Percentiles rank a stretch among this genome's conserved stretches.
Evolutionary conservation across 441 rosid genomes (phyloP).

Genomic region (Omphalea diandra): DNA sequence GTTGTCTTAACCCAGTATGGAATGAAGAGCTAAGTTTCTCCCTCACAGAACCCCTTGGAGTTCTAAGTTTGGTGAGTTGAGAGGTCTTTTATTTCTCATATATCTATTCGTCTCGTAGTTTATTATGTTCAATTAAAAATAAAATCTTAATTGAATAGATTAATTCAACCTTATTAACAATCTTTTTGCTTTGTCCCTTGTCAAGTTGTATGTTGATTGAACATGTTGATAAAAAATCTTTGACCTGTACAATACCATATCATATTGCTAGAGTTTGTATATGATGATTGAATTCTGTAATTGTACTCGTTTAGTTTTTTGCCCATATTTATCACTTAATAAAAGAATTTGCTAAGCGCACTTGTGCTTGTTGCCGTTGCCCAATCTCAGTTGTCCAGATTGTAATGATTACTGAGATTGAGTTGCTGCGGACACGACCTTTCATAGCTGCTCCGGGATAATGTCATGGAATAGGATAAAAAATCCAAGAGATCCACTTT

Average conservation of each 20-base stretch:
- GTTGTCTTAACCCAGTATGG: slow-evolving; percentile 96
- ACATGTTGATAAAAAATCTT: not conserved
- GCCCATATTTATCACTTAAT: not conserved
- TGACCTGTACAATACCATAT: not conserved
- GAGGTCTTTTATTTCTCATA: slow-evolving; percentile 2
- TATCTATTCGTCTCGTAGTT: not conserved
- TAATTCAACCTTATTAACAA: too few relatives aligned
- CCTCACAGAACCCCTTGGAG: slow-evolving; percentile 66
- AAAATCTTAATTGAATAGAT: not conserved
- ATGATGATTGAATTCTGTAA: not conserved
- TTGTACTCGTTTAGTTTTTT: not conserved
- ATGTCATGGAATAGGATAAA: too few relatives aligned
- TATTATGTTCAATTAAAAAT: not conserved
- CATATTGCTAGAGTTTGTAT: not conserved
- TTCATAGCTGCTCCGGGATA: not conserved
- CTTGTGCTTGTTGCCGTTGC: not conserved
- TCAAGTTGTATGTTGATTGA: not conserved
- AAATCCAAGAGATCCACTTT: not conserved
- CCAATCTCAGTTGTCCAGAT: not conserved
- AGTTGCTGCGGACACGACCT: not conserved
- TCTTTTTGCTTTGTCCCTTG: too few relatives aligned
- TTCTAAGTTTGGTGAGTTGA: slow-evolving; percentile 54
- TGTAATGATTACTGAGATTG: not conserved
- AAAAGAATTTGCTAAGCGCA: not conserved
- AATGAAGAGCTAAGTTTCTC: slow-evolving; percentile 81